Percentiles rank a stretch among this genome's conserved stretches.
phyloP scores from a whole-genome alignment of 768 basidiomycete species.

The Melanogaster broomeanus region DNA sequence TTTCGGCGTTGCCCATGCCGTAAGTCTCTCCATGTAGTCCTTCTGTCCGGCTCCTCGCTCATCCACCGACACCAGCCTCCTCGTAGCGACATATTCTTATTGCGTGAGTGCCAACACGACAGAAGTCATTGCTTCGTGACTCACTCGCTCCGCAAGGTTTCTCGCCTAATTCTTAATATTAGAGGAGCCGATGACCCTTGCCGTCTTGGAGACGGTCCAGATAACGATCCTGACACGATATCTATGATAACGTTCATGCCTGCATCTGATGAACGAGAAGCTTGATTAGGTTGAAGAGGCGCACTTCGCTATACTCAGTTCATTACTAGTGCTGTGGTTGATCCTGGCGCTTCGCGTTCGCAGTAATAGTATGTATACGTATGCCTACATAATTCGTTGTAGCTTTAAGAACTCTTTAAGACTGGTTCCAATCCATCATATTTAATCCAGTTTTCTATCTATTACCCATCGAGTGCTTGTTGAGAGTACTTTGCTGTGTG shows the following conservation, averaged over 20 bases:
- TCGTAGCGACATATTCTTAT: conserved; percentile 18
- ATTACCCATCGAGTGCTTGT: too few species aligned
- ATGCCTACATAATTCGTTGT: too few species aligned
- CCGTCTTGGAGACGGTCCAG: conserved; percentile 3
- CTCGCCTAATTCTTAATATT: conserved; percentile 21
- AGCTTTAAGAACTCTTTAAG: too few species aligned
- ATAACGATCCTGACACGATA: conserved; percentile 3
- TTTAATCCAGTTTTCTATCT: too few species aligned
- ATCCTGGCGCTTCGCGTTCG: too few species aligned
- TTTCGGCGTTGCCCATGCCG: conserved; percentile 14
- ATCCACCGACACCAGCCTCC: conserved; percentile 10
- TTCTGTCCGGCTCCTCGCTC: background rate
- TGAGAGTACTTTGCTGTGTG: too few species aligned
- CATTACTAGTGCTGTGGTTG: too few species aligned
- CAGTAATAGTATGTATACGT: too few species aligned
- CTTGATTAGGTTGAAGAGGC: too few species aligned
- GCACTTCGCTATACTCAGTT: too few species aligned
- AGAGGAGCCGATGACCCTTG: conserved; percentile 3
- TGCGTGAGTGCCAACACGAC: conserved; percentile 19
- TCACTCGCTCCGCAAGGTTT: conserved; percentile 9
- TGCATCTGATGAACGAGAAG: background rate
- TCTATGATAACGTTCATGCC: background rate
- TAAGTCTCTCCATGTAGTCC: conserved; percentile 1
- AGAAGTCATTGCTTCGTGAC: background rate
- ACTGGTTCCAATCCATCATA: too few species aligned